These are phyloP conservation scores for Oryza australiensis DNA, from an alignment of 176 grass and related monocot genomes.

Conservation along the genomic window DNA sequence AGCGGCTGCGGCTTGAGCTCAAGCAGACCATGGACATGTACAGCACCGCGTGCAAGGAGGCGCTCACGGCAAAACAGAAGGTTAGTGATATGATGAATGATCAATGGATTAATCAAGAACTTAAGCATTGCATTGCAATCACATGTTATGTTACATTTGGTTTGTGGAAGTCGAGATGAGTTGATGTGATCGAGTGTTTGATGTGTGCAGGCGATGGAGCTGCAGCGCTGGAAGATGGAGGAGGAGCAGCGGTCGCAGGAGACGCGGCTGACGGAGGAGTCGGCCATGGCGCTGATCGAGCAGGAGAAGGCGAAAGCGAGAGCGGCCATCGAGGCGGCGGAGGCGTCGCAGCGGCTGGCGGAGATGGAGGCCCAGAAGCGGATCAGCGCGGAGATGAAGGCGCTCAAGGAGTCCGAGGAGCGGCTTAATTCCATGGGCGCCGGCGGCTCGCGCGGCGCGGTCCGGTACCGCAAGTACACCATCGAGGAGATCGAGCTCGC, in stretches of 20 bases:
- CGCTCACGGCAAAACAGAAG: slow-evolving; percentile 70
- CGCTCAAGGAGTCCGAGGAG: slow-evolving; percentile 67
- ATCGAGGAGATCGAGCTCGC: slow-evolving; percentile 85
- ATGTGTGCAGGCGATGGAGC: slow-evolving; percentile 54
- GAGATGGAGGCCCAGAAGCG: slow-evolving; percentile 83
- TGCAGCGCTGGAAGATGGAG: slow-evolving; percentile 70
- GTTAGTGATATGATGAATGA: background rate
- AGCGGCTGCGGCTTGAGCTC: slow-evolving; percentile 74
- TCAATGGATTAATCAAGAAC: background rate
- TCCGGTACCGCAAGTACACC: slow-evolving; percentile 62
- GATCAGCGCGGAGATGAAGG: slow-evolving; percentile 57
- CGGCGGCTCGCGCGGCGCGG: slow-evolving; percentile 1
- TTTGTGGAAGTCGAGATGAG: background rate
- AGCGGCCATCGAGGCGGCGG: slow-evolving; percentile 66
- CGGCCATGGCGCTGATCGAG: slow-evolving; percentile 65
- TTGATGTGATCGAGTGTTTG: background rate
- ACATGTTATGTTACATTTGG: background rate
- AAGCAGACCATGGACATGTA: slow-evolving; percentile 99
- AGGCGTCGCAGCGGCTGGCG: slow-evolving; percentile 62
- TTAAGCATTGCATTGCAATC: background rate
- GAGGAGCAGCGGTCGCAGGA: slow-evolving; percentile 59
- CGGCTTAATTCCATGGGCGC: slow-evolving; percentile 33
- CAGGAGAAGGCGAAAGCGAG: slow-evolving; percentile 65
- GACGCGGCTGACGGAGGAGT: slow-evolving; percentile 60
- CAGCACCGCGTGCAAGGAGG: slow-evolving; percentile 95